phyloP scores from a whole-genome alignment of 2,329 filamentous ascomycete species.

The Pseudocercospora macadamiae region DNA sequence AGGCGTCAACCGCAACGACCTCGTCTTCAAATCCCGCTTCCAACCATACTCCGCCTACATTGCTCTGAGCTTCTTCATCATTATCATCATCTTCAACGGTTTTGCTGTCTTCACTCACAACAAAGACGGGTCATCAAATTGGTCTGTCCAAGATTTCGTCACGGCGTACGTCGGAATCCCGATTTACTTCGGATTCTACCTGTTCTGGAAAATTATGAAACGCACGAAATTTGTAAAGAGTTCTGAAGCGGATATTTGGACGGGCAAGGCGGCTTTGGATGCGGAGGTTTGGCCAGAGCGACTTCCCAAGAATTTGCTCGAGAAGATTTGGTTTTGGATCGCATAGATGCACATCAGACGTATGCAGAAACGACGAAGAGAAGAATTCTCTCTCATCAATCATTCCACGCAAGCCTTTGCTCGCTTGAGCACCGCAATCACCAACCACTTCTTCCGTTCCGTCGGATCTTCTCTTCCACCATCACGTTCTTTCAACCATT shows the following conservation, averaged over 20 bases:
- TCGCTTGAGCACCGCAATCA: conserved; percentile 46
- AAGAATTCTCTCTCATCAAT: no score
- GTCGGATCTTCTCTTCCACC: conserved; percentile 64
- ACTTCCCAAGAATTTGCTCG: conserved; percentile 46
- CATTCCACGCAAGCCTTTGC: no score
- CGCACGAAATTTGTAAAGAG: conserved; percentile 56
- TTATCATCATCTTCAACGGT: conserved; percentile 69
- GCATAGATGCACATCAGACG: conserved; percentile 41
- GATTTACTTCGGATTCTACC: conserved; percentile 52
- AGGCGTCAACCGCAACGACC: conserved; percentile 33
- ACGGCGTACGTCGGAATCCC: conserved; percentile 43
- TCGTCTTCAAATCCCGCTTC: conserved; percentile 54
- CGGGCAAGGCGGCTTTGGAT: conserved; percentile 52
- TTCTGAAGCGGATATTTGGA: conserved; percentile 49
- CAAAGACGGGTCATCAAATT: conserved; percentile 37
- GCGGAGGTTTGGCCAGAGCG: conserved; percentile 50
- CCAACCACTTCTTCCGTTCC: conserved; percentile 71
- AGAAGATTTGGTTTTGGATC: conserved; percentile 55
- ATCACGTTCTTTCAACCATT: conserved; percentile 60
- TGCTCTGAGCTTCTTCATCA: conserved; percentile 61
- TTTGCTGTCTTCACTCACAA: conserved; percentile 58
- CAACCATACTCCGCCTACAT: conserved; percentile 61
- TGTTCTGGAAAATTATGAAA: conserved; percentile 68
- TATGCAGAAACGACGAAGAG: no score
- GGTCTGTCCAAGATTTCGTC: conserved; percentile 52